Evolutionary conservation across 768 basidiomycete species (phyloP).

Genomic region (Psilocybe cyanescens): DNA sequence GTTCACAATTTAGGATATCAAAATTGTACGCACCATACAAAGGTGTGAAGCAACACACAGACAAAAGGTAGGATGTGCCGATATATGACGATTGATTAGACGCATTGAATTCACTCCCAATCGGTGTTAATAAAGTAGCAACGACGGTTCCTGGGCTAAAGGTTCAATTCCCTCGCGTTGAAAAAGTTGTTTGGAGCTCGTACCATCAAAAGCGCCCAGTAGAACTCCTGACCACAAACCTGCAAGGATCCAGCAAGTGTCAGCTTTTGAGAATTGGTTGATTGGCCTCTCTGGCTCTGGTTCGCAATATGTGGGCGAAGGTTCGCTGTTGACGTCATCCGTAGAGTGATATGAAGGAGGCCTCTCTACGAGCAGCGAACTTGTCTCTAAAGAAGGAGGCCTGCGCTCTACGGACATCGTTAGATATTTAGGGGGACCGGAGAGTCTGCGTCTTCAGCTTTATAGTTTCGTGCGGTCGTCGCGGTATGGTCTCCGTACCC

Average conservation of each 20-base stretch:
- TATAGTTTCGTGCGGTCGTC: conserved; percentile 25
- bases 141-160: conserved; percentile 72
- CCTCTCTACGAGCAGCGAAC: conserved; percentile 57
- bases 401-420: conserved; percentile 50
- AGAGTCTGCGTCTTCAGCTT: conserved; percentile 25
- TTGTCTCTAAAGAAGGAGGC: conserved; percentile 54
- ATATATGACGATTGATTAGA: conserved; percentile 85
- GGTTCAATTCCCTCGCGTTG: conserved; percentile 13
- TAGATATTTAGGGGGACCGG: conserved; percentile 30
- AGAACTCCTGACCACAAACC: conserved; percentile 86
- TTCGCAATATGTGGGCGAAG: conserved; percentile 31
- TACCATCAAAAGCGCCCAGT: conserved; percentile 85
- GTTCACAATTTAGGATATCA: conserved; percentile 28
- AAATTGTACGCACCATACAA: conserved; percentile 65
- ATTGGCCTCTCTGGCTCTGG: conserved; percentile 28
- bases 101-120: conserved; percentile 84
- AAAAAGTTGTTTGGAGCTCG: conserved; percentile 20
- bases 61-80: conserved; percentile 86
- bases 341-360: conserved; percentile 52
- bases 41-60: conserved; percentile 90
- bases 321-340: conserved; percentile 39
- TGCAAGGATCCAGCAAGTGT: conserved; percentile 72
- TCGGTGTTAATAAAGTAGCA: conserved; percentile 82
- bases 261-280: conserved; percentile 53
- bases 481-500: conserved; percentile 30